Base-by-base conservation (phyloP, 208 protist genomes). In the Tritrichomonas foetus region DNA sequence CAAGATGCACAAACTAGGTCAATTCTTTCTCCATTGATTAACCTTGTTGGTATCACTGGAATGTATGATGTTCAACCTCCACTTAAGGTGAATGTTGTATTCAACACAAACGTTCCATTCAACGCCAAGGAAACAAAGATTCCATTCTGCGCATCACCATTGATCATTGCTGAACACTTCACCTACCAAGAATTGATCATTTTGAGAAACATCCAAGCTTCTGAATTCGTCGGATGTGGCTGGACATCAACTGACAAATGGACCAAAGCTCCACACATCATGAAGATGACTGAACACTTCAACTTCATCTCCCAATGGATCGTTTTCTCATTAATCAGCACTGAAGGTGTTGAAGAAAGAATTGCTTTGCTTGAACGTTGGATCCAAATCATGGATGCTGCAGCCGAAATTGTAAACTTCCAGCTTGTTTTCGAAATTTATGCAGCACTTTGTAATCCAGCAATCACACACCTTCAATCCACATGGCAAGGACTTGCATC, bases 231-330 rank as follows among this genome's bases (percentile, higher is more conserved):
- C 27, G 78, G 78, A 53, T 53, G 41, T 20, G 47, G 78, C 9
- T 89, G 78, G 78, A 57, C 78, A 1, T 47, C 20, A 22, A 20
- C 47, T 22, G 78, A 89, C 16, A 89, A 89, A 57, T 89, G 78
- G 78, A 49, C 30, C 0, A 20, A 44, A 2, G 78, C 78, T 39
- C 78, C 78, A 39, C 33, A 89, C 47, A 89, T 89, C 78, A 89
- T 57, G 47, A 89, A 89, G n/a, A 57, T 89, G 41, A 89, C 30
- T 25, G 78, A 89, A 49, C 78, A 89, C 44, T 89, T 89, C 47
- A 89, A 89, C 47, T 33, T 27, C 2, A 50, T 89, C 1, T 53
- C 78, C 9, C 25, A 30, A n/a, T 89, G 47, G 41, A 89, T 89
- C 16, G 78, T 89, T 14, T n/a, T 0, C 0, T 89, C 41, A 25